A percentile compares a stretch with the other conserved stretches of the same genome.
Conservation (phyloP, 768 basidiomycete species). For the Rhodocollybia butyracea region DNA sequence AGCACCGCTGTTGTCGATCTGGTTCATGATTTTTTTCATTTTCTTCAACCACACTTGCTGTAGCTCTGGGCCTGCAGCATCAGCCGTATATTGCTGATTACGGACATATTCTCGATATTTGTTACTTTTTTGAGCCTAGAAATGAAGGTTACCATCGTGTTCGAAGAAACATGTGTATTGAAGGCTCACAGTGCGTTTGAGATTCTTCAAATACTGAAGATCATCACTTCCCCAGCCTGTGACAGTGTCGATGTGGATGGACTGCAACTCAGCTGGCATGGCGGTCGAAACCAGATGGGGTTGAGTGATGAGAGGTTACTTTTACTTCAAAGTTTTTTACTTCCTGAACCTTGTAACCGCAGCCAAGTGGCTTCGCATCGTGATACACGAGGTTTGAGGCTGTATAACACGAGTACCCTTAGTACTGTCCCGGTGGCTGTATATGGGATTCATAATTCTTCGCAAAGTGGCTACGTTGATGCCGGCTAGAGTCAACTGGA, state of each 20-base stretch:
- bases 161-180: not conserved
- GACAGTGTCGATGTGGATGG: not conserved
- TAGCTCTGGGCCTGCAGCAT: not conserved
- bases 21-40: constrained; percentile 15
- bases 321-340: no score
- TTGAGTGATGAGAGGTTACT: no score
- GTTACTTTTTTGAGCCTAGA: not conserved
- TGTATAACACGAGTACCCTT: no score
- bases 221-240: not conserved
- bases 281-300: no score
- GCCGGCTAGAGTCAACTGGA: no score
- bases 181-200: not conserved
- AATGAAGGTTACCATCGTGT: not conserved
- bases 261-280: not conserved
- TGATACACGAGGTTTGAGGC: no score
- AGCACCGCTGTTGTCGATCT: constrained; percentile 14
- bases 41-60: constrained; percentile 12
- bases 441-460: no score
- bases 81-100: constrained; percentile 8
- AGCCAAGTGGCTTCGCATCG: no score
- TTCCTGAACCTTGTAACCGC: no score
- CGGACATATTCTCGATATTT: not conserved
- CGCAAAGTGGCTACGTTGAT: no score
- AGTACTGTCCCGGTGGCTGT: no score
- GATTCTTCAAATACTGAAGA: not conserved